Evolutionary conservation across 2,329 filamentous ascomycete species (phyloP).

Genomic region (Akanthomyces dipterigenus): DNA sequence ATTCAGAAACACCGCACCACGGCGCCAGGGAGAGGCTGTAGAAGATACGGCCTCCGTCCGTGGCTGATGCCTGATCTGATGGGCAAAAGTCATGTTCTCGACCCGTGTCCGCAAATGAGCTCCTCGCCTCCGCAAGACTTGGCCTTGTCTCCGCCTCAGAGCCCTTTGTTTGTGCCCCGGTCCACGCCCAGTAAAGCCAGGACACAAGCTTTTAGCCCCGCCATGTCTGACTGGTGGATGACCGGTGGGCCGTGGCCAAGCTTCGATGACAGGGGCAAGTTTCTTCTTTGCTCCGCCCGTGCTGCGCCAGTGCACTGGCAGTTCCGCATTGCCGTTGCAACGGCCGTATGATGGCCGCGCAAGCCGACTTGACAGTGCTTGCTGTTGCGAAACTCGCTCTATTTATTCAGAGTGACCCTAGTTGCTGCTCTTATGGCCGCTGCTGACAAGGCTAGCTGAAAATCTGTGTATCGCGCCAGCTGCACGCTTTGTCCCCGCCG

Average conservation of each 20-base stretch:
- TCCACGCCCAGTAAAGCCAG: neutral
- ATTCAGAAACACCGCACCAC: too few relatives aligned
- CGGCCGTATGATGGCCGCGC: neutral
- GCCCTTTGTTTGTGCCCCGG: neutral
- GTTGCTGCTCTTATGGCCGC: too few relatives aligned
- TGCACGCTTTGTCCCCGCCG: too few relatives aligned
- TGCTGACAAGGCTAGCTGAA: too few relatives aligned
- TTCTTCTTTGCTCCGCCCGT: neutral
- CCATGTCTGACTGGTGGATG: neutral
- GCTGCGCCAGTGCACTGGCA: neutral
- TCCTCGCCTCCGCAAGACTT: neutral
- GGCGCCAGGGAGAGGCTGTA: too few relatives aligned
- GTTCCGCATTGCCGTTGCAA: neutral
- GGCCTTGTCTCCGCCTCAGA: neutral
- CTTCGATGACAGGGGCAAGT: neutral
- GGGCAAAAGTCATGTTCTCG: neutral
- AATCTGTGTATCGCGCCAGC: too few relatives aligned
- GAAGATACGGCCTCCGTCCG: too few relatives aligned
- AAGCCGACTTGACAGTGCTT: neutral
- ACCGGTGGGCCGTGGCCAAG: neutral
- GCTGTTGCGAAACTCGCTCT: too few relatives aligned
- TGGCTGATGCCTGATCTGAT: neutral
- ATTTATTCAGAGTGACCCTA: too few relatives aligned
- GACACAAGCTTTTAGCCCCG: constrained; percentile 1
- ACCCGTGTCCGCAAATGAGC: neutral